A percentile compares a stretch with the other conserved stretches of the same genome.
These are phyloP conservation scores for Plasmodium gonderi DNA, from an alignment of 169 alveolate genomes.

Conservation along the genomic window DNA sequence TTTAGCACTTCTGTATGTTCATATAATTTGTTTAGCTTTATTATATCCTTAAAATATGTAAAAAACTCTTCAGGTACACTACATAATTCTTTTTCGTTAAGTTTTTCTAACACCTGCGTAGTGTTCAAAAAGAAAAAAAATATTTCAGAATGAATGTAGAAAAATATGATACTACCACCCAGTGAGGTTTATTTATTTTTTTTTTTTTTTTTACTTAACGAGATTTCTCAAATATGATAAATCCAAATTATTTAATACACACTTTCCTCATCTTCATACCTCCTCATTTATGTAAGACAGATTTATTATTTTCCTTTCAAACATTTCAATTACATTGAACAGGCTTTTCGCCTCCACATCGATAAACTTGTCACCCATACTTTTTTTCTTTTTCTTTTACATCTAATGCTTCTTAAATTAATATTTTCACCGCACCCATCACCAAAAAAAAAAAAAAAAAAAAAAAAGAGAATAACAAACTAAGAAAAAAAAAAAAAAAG, in stretches of 20 bases:
- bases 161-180: not conserved
- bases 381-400: not conserved
- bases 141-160: not conserved
- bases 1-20: constrained; percentile 33
- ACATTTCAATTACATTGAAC: constrained; percentile 35
- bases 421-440: not conserved
- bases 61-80: constrained; percentile 32
- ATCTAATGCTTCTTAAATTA: not conserved
- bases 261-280: constrained; percentile 5
- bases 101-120: constrained; percentile 44
- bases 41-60: constrained; percentile 33
- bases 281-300: constrained; percentile 63
- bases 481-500: no score
- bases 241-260: not conserved
- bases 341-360: constrained; percentile 47
- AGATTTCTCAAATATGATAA: not conserved
- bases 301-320: constrained; percentile 39
- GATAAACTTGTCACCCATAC: constrained; percentile 17
- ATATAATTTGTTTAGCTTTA: constrained; percentile 62
- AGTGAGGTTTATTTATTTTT: no score
- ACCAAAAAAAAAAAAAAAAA: not conserved
- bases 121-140: not conserved
- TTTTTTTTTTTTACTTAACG: not conserved
- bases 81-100: constrained; percentile 11
- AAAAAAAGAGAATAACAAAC: no score